phyloP scores from a whole-genome alignment of 2,329 filamentous ascomycete species.

The Erysiphe pulchra region DNA sequence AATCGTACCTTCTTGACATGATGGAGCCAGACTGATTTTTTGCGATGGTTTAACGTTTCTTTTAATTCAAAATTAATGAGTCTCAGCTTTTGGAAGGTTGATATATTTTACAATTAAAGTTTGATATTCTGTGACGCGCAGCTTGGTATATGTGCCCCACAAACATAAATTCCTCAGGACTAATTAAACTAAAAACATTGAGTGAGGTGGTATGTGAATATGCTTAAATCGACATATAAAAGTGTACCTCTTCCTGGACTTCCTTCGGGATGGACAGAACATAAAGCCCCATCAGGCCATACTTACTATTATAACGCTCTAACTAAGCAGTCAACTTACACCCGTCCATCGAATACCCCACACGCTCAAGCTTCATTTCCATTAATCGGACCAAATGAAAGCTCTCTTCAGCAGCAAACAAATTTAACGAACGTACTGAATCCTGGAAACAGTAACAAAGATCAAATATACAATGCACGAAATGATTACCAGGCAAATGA shows the following conservation, averaged over 20 bases:
- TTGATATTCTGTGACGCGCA: too few relatives aligned
- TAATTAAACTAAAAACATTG: too few relatives aligned
- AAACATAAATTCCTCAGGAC: too few relatives aligned
- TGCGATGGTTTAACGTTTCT: too few relatives aligned
- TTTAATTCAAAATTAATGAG: too few relatives aligned
- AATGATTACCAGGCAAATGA: neutral
- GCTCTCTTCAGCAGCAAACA: conserved; percentile 18
- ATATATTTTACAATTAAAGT: too few relatives aligned
- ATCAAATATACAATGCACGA: neutral
- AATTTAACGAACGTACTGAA: conserved; percentile 16
- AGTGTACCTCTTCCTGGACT: conserved; percentile 27
- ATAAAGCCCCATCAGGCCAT: conserved; percentile 65
- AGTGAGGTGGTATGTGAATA: conserved; percentile 12
- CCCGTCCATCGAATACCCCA: conserved; percentile 26
- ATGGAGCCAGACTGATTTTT: conserved; percentile 3
- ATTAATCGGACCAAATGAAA: conserved; percentile 14
- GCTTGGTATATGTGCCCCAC: too few relatives aligned
- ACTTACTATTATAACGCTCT: conserved; percentile 66
- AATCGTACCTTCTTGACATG: conserved; percentile 97
- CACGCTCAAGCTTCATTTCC: conserved; percentile 4
- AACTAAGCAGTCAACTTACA: conserved; percentile 73
- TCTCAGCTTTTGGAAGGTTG: too few relatives aligned
- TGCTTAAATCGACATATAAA: conserved; percentile 59
- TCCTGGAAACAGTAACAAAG: conserved; percentile 4
- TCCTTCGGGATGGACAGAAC: conserved; percentile 71